Evolutionary conservation across 1,284 basidiomycete genomes (phyloP).

Genomic region (Cryptococcus sp.): DNA sequence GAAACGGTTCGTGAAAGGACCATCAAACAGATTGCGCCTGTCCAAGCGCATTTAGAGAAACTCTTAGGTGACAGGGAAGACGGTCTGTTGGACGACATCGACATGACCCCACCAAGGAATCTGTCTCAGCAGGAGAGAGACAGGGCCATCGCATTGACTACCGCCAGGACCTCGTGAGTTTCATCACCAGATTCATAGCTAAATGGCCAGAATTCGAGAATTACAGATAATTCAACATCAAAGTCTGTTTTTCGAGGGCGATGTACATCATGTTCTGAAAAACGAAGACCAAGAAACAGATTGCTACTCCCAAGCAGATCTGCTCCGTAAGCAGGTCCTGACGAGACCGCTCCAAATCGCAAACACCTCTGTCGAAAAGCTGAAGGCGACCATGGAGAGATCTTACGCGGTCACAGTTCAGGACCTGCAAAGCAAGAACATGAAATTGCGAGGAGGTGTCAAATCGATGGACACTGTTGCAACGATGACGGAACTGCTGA

Average conservation of each 20-base stretch:
- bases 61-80: constrained; percentile 25
- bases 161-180: constrained; percentile 12
- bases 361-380: constrained; percentile 15
- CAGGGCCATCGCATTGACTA: constrained; percentile 4
- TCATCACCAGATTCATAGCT: neutral
- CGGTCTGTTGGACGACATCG: neutral
- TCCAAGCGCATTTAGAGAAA: constrained; percentile 16
- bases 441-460: constrained; percentile 19
- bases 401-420: constrained; percentile 11
- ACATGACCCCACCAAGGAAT: constrained; percentile 12
- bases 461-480: constrained; percentile 15
- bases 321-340: constrained; percentile 36
- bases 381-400: constrained; percentile 10
- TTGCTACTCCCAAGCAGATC: constrained; percentile 32
- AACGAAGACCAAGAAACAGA: constrained; percentile 13
- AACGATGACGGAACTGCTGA: constrained; percentile 28
- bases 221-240: constrained; percentile 33
- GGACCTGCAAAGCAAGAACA: constrained; percentile 23
- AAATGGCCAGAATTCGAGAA: constrained; percentile 22
- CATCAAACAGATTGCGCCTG: constrained; percentile 16
- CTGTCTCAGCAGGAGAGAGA: constrained; percentile 31
- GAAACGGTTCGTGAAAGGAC: constrained; percentile 19
- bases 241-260: constrained; percentile 38
- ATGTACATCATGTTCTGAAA: constrained; percentile 31
- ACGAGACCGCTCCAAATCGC: constrained; percentile 24